Percentiles rank a stretch among this genome's conserved stretches.
Evolutionary conservation across 441 rosid genomes (phyloP).

Genomic region (Daphne laureola): DNA sequence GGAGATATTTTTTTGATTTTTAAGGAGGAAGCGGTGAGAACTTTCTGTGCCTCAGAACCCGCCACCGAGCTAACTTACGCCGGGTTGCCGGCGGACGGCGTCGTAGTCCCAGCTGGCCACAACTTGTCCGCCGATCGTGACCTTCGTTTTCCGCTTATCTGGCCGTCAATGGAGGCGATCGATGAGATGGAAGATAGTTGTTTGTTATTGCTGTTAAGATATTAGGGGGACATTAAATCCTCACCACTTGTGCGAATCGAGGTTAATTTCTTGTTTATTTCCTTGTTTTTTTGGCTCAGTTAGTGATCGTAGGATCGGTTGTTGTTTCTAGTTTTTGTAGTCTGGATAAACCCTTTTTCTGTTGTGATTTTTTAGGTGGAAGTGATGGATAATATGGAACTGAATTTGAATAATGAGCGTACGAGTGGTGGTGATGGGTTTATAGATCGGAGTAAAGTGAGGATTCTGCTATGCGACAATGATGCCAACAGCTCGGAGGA

Average conservation of each 20-base stretch:
- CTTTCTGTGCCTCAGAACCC: slow-evolving; percentile 12
- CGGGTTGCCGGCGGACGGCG: slow-evolving; percentile 18
- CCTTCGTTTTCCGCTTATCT: slow-evolving; percentile 10
- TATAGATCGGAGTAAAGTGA: slow-evolving; percentile 89
- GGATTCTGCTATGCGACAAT: slow-evolving; percentile 89
- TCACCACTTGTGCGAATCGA: no score
- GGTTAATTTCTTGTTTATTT: no score
- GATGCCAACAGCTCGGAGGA: slow-evolving; percentile 66
- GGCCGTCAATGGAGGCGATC: slow-evolving; percentile 10
- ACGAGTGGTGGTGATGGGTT: slow-evolving; percentile 56
- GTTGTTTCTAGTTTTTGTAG: slow-evolving; percentile 5
- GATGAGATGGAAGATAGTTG: background rate
- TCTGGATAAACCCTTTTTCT: no score
- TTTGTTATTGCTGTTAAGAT: background rate
- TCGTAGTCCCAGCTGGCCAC: slow-evolving; percentile 4
- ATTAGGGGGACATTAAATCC: background rate
- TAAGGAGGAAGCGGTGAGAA: background rate
- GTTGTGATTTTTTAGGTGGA: slow-evolving; percentile 5
- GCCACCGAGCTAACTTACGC: slow-evolving; percentile 3
- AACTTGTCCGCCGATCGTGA: slow-evolving; percentile 4
- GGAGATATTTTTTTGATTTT: background rate
- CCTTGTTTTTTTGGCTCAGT: no score
- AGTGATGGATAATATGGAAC: slow-evolving; percentile 38
- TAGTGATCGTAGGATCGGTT: slow-evolving; percentile 10
- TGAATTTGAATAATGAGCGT: slow-evolving; percentile 48